Base-by-base conservation (phyloP, 2,329 filamentous ascomycete genomes). In the Diaporthe helianthi region DNA sequence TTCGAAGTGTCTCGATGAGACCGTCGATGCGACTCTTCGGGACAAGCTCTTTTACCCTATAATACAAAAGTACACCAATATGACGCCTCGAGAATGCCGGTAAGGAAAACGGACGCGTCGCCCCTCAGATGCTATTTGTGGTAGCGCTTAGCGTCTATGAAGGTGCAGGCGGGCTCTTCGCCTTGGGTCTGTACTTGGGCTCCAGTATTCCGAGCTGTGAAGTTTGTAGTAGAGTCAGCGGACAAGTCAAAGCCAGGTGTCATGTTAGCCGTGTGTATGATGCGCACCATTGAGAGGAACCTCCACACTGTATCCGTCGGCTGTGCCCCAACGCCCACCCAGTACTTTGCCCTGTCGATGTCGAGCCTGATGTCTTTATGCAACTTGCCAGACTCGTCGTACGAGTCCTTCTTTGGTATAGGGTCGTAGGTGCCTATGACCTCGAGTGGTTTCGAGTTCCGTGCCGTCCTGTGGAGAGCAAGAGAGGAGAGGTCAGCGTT, bases 301-400 rank as follows among this genome's bases (percentile, higher is more conserved):
- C 93, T 87, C 94, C 94, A 97, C 44, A 92, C 93, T 3, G 93
- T 90, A 74, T 98, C 93, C 72, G 92, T 94, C 12, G 96, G 96
- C 82, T 99, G 96, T 68, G 96, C 96, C 1, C 96, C 96, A 4
- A 98, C 95, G 78, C 96, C 96, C 44, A 99, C 86, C 96, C 96
- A 99, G 83, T 99, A 99, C 80, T 92, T 91, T 69, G 95, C 92
- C 71, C 96, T 86, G 73, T 88, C 84, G 9, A 87, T 83, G 80
- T 99, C 96, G 17, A 99, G 86, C 76, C 93, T 90, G 78, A 99
- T 92, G 74, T 98, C 94, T 82, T 99, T 99, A 84, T 92, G 93
- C 68, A 92, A 87, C 69, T 89, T 88, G 22, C 89, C 88, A n/a
- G 86, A 86, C 73, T 77, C 79, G 76, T 82, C 92, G 75, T 88